Evolutionary conservation across 306 rosid species (phyloP).

Genomic region (cucumber (Cucumis sativus)): Cucumber_9930_V3 NC_026659.2:26253501-26254000

Average conservation of each 20-base stretch:
- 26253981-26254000: conserved; percentile 36
- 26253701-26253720: conserved; percentile 20
- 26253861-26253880: conserved; percentile 44
- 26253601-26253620: conserved; percentile 35
- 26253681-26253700: conserved; percentile 40
- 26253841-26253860: neutral
- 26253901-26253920: conserved; percentile 51
- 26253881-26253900: conserved; percentile 45
- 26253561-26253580: conserved; percentile 38
- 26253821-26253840: neutral
- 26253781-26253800: conserved; percentile 35
- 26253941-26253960: conserved; percentile 49
- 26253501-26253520: neutral
- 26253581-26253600: conserved; percentile 51
- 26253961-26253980: conserved; percentile 40
- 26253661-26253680: conserved; percentile 63
- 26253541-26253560: conserved; percentile 60
- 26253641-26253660: conserved; percentile 85
- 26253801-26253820: neutral
- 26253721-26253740: conserved; percentile 45
- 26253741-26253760: conserved; percentile 40
- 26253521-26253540: neutral
- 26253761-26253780: conserved; percentile 63
- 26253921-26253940: conserved; percentile 79
- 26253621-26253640: conserved; percentile 35